Percentiles rank a stretch among this genome's conserved stretches.
phyloP scores from a whole-genome alignment of 1,284 basidiomycete species.

The Amylostereum areolatum region DNA sequence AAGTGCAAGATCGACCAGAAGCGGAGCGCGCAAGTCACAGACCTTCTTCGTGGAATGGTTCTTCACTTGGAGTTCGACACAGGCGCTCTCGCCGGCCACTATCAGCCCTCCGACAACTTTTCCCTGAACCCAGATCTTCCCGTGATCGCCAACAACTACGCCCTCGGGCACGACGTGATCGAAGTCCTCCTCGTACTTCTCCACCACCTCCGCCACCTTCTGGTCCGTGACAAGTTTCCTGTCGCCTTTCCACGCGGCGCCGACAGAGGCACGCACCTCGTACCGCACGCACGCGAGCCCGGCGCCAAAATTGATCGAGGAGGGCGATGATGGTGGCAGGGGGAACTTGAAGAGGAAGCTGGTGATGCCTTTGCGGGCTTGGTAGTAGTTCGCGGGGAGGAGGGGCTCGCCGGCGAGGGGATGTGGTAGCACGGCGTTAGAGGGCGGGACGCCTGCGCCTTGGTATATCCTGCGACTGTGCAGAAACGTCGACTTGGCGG shows the following conservation, averaged over 20 bases:
- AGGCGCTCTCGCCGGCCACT: slow-evolving; percentile 61
- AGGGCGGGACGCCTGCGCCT: slow-evolving; percentile 72
- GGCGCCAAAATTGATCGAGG: slow-evolving; percentile 62
- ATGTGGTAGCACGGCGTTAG: slow-evolving; percentile 64
- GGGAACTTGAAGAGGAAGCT: slow-evolving; percentile 72
- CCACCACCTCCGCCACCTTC: slow-evolving; percentile 59
- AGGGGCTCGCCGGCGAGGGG: slow-evolving; percentile 47
- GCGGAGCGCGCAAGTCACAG: slow-evolving; percentile 8
- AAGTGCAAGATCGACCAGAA: slow-evolving; percentile 2
- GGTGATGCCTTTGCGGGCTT: slow-evolving; percentile 62
- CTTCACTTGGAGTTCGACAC: slow-evolving; percentile 69
- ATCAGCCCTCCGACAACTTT: slow-evolving; percentile 54
- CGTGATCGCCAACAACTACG: slow-evolving; percentile 64
- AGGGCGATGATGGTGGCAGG: slow-evolving; percentile 56
- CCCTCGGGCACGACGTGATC: slow-evolving; percentile 40
- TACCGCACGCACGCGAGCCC: slow-evolving; percentile 64
- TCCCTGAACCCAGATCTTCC: slow-evolving; percentile 71
- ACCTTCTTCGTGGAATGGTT: slow-evolving; percentile 77
- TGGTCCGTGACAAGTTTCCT: slow-evolving; percentile 56
- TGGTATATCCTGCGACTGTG: slow-evolving; percentile 67
- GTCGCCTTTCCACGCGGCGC: slow-evolving; percentile 68
- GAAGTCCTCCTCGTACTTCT: slow-evolving; percentile 38
- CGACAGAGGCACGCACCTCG: slow-evolving; percentile 63
- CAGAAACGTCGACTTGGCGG: slow-evolving; percentile 69
- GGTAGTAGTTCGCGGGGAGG: slow-evolving; percentile 57